Conservation (phyloP, 768 basidiomycete species). For the Porpolomopsis calyptriformis region DNA sequence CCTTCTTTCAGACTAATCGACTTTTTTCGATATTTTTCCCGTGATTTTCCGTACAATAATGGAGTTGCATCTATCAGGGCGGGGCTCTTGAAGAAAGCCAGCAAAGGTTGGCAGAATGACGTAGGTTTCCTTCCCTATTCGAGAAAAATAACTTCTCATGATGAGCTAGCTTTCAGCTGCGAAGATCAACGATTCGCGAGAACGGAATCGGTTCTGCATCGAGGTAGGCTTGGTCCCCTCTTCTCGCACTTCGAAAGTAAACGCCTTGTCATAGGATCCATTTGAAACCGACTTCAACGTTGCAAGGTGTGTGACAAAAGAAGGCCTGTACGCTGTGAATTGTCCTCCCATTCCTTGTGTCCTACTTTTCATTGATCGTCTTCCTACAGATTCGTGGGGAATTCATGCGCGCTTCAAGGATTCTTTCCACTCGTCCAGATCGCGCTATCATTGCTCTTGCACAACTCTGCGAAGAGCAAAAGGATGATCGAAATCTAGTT, state of each 20-base stretch:
- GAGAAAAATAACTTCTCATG: not conserved
- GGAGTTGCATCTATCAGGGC: constrained; percentile 86
- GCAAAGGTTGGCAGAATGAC: constrained; percentile 92
- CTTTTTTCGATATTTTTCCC: constrained; percentile 94
- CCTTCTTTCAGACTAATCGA: constrained; percentile 66
- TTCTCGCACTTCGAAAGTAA: no score
- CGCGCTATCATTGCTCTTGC: constrained; percentile 75
- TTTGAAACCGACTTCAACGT: constrained; percentile 97
- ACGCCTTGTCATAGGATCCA: constrained; percentile 87
- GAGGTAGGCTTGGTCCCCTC: constrained; percentile 52
- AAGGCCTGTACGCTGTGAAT: constrained; percentile 86
- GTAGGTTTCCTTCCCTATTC: constrained; percentile 33
- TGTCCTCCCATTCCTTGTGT: not conserved
- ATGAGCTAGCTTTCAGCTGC: constrained; percentile 34
- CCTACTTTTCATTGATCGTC: constrained; percentile 8
- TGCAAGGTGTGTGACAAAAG: constrained; percentile 89
- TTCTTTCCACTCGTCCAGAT: constrained; percentile 69
- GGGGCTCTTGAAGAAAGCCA: constrained; percentile 81
- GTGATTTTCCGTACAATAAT: constrained; percentile 86
- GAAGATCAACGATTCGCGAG: constrained; percentile 62
- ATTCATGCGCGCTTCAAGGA: constrained; percentile 91
- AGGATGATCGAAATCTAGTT: constrained; percentile 51
- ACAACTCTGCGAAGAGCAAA: constrained; percentile 86
- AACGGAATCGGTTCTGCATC: constrained; percentile 91
- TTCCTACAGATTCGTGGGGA: constrained; percentile 84